Base-by-base conservation (phyloP, 805 yeast genomes). In the Teunomyces pallodes region DNA sequence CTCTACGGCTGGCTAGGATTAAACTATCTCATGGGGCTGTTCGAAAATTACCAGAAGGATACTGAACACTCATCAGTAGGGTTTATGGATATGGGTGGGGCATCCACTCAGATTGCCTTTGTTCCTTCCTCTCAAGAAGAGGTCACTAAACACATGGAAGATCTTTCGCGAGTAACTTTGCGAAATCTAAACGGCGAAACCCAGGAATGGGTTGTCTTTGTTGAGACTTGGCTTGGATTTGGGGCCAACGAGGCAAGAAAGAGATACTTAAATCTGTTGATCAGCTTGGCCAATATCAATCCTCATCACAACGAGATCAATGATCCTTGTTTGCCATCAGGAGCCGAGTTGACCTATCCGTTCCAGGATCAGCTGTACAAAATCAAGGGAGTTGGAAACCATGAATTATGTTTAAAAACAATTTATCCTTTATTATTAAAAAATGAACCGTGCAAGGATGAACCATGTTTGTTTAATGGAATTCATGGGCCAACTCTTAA, bases 41-140 rank as follows among this genome's bases (percentile, higher is more conserved):
- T 87, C 43, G 75, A 84, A 51, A 63, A 76, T 46, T 79, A 76
- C 55, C 55, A 68, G 5, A 46, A 53, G 2, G 64, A 61, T 9
- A 61, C 65, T 2, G 55, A 42, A 3, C 86, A 79, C 56, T 66
- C 67, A n/a, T 83, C 96, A 0, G 84, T 79, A 54, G 99, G 99
- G 4, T 92, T 94, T 58, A 86, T 94, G 92, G 99, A 94, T 65
- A 94, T 94, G 99, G 99, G 99, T 12, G 99, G 99, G 10, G 99
- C 99, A 0, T 90, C 97, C 1, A 90, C 97, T 0, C 99, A 94
- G 62, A 81, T 94, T 17, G 96, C 98, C 7, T 94, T 91, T 75
- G 90, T 87, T 7, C 97, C 97, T 0, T 77, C 83, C 3, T 75
- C 77, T 36, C 53, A 59, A 3, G 72, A 77, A n/a, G 90, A 89